Percentiles rank a stretch among this genome's conserved stretches.
These are phyloP conservation scores for Mycena floridula DNA, from an alignment of 768 basidiomycete species.

Conservation along the genomic window DNA sequence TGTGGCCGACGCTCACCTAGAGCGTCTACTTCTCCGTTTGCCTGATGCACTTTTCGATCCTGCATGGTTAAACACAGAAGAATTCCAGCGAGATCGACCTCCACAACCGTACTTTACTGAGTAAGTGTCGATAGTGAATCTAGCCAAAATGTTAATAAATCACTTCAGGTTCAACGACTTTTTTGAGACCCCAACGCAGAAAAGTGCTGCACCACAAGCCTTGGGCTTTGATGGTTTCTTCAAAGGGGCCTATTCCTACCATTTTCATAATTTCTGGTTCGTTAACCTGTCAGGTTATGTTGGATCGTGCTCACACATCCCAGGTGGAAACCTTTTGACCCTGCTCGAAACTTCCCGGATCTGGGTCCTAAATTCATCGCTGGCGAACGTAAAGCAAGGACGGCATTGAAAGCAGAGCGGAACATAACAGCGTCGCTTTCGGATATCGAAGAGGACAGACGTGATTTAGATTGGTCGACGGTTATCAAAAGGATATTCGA, in stretches of 20 bases:
- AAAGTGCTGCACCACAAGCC: constrained; percentile 74
- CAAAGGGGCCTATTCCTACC: constrained; percentile 88
- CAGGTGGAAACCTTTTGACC: constrained; percentile 95
- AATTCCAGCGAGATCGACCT: constrained; percentile 86
- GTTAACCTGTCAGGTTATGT: background rate
- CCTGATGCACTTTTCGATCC: constrained; percentile 97
- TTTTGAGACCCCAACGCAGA: constrained; percentile 66
- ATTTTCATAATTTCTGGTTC: constrained; percentile 91
- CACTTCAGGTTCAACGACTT: constrained; percentile 68
- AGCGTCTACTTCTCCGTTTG: constrained; percentile 76
- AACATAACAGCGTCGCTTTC: constrained; percentile 5
- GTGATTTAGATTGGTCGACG: constrained; percentile 80
- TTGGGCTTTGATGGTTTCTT: constrained; percentile 91
- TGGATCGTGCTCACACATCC: background rate
- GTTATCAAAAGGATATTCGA: constrained; percentile 96
- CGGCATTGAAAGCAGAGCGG: background rate
- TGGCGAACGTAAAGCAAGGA: constrained; percentile 64
- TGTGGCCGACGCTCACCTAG: constrained; percentile 81
- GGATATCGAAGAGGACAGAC: constrained; percentile 37
- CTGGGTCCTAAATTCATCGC: constrained; percentile 72
- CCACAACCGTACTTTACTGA: constrained; percentile 91
- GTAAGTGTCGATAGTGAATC: constrained; percentile 32
- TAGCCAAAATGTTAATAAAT: constrained; percentile 1
- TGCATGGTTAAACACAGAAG: constrained; percentile 93
- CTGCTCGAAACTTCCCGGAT: constrained; percentile 84